Evolutionary conservation across 139 green algal species (phyloP).

Genomic region (Penium margaritaceum): DNA sequence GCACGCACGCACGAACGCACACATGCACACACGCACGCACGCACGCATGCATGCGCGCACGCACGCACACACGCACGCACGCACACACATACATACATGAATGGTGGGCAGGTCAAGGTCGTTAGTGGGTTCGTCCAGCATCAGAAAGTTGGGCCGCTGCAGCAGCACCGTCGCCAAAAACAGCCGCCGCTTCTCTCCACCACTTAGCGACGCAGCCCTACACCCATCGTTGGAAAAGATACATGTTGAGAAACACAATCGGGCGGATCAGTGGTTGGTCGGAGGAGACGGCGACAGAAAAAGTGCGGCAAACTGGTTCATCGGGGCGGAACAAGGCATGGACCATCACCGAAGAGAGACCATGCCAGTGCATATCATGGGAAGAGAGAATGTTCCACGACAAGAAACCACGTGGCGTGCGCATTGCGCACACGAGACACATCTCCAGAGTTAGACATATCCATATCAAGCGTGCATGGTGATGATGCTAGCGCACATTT

Average conservation of each 20-base stretch:
- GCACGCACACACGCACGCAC: not conserved
- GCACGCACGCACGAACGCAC: not conserved
- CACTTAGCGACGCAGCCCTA: constrained; percentile 54
- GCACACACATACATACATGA: constrained; percentile 37
- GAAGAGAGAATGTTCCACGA: not conserved
- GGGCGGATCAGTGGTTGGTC: not conserved
- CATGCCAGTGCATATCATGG: not conserved
- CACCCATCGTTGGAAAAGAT: not conserved
- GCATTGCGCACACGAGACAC: not conserved
- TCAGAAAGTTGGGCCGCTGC: constrained; percentile 64
- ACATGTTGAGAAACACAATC: no score
- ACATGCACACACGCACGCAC: not conserved
- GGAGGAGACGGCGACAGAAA: no score
- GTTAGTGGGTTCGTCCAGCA: constrained; percentile 60
- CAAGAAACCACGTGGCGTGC: not conserved
- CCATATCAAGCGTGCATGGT: no score
- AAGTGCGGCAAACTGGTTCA: not conserved
- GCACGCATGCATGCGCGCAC: not conserved
- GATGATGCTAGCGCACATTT: no score
- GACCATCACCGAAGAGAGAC: no score
- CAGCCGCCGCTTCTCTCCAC: constrained; percentile 64
- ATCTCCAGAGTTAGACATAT: not conserved
- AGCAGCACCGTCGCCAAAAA: constrained; percentile 67
- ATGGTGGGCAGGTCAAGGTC: constrained; percentile 68
- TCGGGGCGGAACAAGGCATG: no score